Base-by-base conservation (phyloP, 2,329 filamentous ascomycete species). In the Colletotrichum sp. region DNA sequence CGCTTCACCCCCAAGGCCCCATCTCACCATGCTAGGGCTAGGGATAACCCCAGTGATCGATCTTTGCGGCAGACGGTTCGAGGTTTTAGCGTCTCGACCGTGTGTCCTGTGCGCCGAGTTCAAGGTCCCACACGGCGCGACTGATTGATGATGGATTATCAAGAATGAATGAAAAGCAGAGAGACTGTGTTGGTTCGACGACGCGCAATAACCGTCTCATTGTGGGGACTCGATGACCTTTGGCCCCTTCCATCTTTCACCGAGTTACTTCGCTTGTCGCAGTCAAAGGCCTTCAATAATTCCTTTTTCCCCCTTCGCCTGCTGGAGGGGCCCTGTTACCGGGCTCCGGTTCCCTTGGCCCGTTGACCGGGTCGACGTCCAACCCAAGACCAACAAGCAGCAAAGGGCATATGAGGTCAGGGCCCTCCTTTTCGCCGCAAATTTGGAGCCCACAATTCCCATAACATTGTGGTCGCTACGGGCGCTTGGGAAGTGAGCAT, bases 41-140 rank as follows among this genome's bases (percentile, higher is more conserved):
- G 39, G 69, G 34, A 36, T 26, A n/a, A 24, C 26, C 52, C 72
- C 60, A 24, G 30, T 63, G 69, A 72, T 75, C 63, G 73, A 72
- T 75, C 68, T 75, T 60, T 68, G 52, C 32, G 72, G 69, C 63
- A 69, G 60, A 71, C 60, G 28, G 60, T 75, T 75, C 67, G 72
- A 75, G 28, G 55, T 34, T 71, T 65, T 75, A 60, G 72, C 72
- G 68, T 65, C 55, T 26, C 49, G 68, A 52, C 68, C 55, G 68
- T 65, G 60, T 75, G 59, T 62, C 34, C 39, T 44, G 39, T 44
- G 16, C 60, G 32, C 59, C 30, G 57, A 55, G 57, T 26, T 68
- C 28, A 34, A 68, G 24, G 66, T 21, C 49, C 72, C 60, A 34
- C 34, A 36, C 34, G 32, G 32, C 13, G 39, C 32, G 69, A 36